Evolutionary conservation across 1,284 basidiomycete genomes (phyloP).

Genomic region (Boletus austroedulis): DNA sequence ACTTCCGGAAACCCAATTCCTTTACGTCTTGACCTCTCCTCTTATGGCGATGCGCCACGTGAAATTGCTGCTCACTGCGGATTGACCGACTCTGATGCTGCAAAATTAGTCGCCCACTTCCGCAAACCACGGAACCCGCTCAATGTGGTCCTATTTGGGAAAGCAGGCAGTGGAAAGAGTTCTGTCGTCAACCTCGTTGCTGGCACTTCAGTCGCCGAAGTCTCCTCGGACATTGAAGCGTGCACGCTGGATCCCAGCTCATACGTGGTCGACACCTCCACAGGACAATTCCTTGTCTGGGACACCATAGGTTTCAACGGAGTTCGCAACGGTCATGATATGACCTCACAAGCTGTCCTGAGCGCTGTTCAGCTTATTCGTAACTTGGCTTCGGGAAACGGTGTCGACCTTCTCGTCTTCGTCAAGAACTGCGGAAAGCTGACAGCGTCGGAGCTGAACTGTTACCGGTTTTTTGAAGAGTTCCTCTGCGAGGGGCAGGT

Average conservation of each 20-base stretch:
- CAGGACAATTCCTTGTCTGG: slow-evolving; percentile 22
- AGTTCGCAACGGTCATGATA: not conserved
- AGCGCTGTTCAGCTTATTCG: slow-evolving; percentile 1
- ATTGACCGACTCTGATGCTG: not conserved
- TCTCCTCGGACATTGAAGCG: not conserved
- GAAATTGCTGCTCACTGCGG: not conserved
- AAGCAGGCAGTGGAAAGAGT: slow-evolving; percentile 3
- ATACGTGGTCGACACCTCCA: not conserved
- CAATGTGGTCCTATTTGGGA: slow-evolving; percentile 15
- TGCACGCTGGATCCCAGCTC: slow-evolving; percentile 4
- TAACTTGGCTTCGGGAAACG: not conserved
- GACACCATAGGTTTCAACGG: slow-evolving; percentile 27
- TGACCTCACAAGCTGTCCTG: not conserved
- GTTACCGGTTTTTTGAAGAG: slow-evolving; percentile 29
- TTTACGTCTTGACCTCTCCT: not conserved
- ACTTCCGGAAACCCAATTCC: not conserved
- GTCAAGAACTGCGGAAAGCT: slow-evolving; percentile 28
- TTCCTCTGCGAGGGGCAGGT: slow-evolving; percentile 28
- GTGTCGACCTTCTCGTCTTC: slow-evolving; percentile 34
- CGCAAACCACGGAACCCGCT: not conserved
- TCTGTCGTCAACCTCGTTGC: slow-evolving; percentile 1
- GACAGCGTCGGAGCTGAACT: slow-evolving; percentile 11
- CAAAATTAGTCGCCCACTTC: not conserved
- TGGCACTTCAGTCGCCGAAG: not conserved
- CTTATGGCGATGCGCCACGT: not conserved